Conservation (phyloP, 1,284 basidiomycete species). For the Apiotrichum siamense region DNA sequence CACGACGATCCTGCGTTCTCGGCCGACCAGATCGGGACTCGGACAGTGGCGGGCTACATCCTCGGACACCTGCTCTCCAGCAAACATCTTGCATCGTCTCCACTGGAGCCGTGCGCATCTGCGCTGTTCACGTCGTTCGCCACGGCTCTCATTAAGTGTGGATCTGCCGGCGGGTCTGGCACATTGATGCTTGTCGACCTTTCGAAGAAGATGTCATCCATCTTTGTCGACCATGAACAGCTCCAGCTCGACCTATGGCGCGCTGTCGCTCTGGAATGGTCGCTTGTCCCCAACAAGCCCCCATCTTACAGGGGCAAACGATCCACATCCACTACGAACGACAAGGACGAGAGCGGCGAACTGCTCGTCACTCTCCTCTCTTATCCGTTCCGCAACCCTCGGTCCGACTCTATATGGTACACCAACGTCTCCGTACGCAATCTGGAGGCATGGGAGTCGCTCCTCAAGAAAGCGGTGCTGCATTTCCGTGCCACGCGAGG, state of each 20-base stretch:
- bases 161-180: constrained; percentile 15
- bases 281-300: constrained; percentile 24
- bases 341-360: constrained; percentile 39
- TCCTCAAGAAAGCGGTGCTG: constrained; percentile 30
- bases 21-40: constrained; percentile 14
- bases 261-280: constrained; percentile 32
- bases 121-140: constrained; percentile 18
- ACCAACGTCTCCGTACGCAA: constrained; percentile 17
- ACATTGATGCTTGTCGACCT: constrained; percentile 36
- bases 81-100: constrained; percentile 15
- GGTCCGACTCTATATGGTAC: constrained; percentile 34
- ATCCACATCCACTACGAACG: constrained; percentile 25
- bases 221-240: constrained; percentile 30
- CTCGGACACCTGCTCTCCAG: constrained; percentile 28
- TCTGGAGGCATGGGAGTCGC: constrained; percentile 27
- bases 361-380: constrained; percentile 38
- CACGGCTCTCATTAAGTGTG: constrained; percentile 19
- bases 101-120: constrained; percentile 5
- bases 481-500: constrained; percentile 36
- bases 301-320: too few species aligned
- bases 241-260: constrained; percentile 39
- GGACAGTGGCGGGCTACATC: constrained; percentile 23
- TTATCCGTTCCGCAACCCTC: constrained; percentile 31
- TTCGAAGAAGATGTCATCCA: constrained; percentile 35
- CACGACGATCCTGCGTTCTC: constrained; percentile 18